phyloP scores from a whole-genome alignment of 2,329 filamentous ascomycete species.

The Diaporthe destruens region DNA sequence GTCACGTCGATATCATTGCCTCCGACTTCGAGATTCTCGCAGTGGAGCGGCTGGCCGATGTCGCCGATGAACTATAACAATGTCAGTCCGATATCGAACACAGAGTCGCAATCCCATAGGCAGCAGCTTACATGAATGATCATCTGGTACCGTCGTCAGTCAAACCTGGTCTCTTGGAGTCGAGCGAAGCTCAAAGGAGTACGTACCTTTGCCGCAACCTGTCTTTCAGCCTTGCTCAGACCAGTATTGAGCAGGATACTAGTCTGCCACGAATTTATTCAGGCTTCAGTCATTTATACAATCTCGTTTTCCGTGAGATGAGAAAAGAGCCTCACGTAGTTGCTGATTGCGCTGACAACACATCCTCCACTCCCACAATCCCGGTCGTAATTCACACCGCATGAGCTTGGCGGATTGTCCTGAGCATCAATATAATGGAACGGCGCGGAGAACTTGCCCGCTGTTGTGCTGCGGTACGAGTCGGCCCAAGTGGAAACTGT shows the following conservation, averaged over 20 bases:
- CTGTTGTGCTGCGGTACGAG: conserved; percentile 59
- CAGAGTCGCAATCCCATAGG: conserved; percentile 16
- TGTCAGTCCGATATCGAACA: background rate
- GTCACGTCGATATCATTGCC: conserved; percentile 68
- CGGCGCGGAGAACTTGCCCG: conserved; percentile 59
- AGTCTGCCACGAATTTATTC: conserved; percentile 41
- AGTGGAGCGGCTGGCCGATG: conserved; percentile 67
- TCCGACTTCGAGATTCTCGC: conserved; percentile 64
- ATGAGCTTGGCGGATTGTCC: conserved; percentile 62
- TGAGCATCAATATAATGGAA: conserved; percentile 67
- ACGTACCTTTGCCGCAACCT: conserved; percentile 55
- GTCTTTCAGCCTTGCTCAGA: conserved; percentile 47
- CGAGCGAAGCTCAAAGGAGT: background rate
- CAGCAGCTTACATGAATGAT: conserved; percentile 48
- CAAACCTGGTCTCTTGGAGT: conserved; percentile 12
- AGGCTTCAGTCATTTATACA: background rate
- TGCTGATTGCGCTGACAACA: conserved; percentile 57
- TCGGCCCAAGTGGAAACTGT: conserved; percentile 65
- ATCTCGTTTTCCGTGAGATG: background rate
- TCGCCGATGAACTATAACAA: conserved; percentile 65
- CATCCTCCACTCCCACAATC: conserved; percentile 61
- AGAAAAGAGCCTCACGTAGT: conserved; percentile 45
- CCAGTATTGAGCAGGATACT: conserved; percentile 47
- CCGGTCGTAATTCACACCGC: conserved; percentile 56
- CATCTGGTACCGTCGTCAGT: conserved; percentile 43